Percentiles rank a stretch among this genome's conserved stretches.
These are phyloP conservation scores for Penicillium samsonianum DNA, from an alignment of 495 filamentous ascomycete genomes.

Conservation along the genomic window DNA sequence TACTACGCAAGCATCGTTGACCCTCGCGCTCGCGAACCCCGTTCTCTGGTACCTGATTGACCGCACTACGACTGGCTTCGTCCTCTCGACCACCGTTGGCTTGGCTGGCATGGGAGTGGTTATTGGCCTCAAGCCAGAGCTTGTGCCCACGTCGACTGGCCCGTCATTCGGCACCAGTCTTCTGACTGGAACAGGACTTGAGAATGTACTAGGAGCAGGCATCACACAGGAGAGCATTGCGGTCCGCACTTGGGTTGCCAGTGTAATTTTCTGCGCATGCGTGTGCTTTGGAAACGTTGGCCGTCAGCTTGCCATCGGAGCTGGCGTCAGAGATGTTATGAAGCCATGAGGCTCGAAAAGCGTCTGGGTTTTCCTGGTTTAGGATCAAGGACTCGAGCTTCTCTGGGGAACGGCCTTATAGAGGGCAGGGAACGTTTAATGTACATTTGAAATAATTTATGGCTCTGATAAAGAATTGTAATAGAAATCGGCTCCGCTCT, in stretches of 20 bases:
- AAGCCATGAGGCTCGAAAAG: conserved; percentile 21
- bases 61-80: conserved; percentile 79
- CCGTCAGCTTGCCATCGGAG: conserved; percentile 64
- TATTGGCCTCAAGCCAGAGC: conserved; percentile 68
- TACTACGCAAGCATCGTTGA: conserved; percentile 86
- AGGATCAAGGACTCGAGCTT: not conserved
- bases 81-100: conserved; percentile 71
- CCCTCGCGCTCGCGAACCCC: conserved; percentile 88
- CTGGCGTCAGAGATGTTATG: conserved; percentile 21
- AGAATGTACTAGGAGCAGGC: conserved; percentile 52
- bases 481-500: conserved; percentile 12
- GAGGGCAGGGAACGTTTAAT: conserved; percentile 8
- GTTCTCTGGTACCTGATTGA: conserved; percentile 96
- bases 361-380: not conserved
- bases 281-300: conserved; percentile 98
- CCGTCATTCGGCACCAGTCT: conserved; percentile 44
- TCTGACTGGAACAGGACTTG: conserved; percentile 37
- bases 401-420: not conserved
- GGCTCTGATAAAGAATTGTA: conserved; percentile 16
- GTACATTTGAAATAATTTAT: conserved; percentile 14
- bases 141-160: conserved; percentile 62
- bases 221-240: conserved; percentile 76
- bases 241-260: conserved; percentile 82
- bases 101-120: conserved; percentile 71
- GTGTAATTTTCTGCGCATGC: conserved; percentile 89